Evolutionary conservation across 805 yeast genomes (phyloP).

Genomic region (Komagataella pseudopastoris): DNA sequence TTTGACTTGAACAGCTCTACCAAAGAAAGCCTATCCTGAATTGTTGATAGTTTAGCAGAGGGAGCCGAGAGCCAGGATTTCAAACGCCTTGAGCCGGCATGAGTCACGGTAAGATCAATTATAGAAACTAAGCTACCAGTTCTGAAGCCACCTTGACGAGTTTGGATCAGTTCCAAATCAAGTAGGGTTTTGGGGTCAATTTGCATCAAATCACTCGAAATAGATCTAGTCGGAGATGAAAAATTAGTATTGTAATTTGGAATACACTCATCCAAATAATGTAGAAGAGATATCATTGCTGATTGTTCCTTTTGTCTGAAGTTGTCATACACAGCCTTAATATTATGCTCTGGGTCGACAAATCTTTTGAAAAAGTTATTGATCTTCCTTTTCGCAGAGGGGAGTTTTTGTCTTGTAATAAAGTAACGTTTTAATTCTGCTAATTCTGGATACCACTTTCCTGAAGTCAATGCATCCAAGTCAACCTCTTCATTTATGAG

Average conservation of each 20-base stretch:
- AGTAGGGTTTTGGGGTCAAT: slow-evolving; percentile 72
- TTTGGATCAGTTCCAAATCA: slow-evolving; percentile 57
- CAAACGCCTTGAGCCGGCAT: slow-evolving; percentile 70
- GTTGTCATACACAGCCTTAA: slow-evolving; percentile 13
- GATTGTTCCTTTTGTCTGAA: slow-evolving; percentile 35
- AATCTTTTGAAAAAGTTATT: slow-evolving; percentile 25
- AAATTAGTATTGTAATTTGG: slow-evolving; percentile 55
- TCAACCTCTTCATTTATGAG: slow-evolving; percentile 37
- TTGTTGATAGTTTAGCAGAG: slow-evolving; percentile 40
- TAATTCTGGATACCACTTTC: slow-evolving; percentile 43
- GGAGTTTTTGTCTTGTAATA: slow-evolving; percentile 35
- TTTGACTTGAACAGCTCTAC: slow-evolving; percentile 29
- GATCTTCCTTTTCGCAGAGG: slow-evolving; percentile 25
- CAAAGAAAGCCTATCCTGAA: slow-evolving; percentile 38
- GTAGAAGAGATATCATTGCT: slow-evolving; percentile 49
- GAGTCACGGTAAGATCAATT: slow-evolving; percentile 61
- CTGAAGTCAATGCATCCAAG: slow-evolving; percentile 23
- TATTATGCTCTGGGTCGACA: slow-evolving; percentile 15
- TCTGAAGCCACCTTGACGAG: slow-evolving; percentile 40
- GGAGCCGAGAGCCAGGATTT: slow-evolving; percentile 80
- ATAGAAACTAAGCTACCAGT: slow-evolving; percentile 63
- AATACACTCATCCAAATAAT: slow-evolving; percentile 60
- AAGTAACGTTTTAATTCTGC: slow-evolving; percentile 47
- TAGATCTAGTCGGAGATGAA: slow-evolving; percentile 50
- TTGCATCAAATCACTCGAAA: slow-evolving; percentile 43